These are phyloP conservation scores for Pezicula carpinea DNA, from an alignment of 2,329 filamentous ascomycete species.

Conservation along the genomic window DNA sequence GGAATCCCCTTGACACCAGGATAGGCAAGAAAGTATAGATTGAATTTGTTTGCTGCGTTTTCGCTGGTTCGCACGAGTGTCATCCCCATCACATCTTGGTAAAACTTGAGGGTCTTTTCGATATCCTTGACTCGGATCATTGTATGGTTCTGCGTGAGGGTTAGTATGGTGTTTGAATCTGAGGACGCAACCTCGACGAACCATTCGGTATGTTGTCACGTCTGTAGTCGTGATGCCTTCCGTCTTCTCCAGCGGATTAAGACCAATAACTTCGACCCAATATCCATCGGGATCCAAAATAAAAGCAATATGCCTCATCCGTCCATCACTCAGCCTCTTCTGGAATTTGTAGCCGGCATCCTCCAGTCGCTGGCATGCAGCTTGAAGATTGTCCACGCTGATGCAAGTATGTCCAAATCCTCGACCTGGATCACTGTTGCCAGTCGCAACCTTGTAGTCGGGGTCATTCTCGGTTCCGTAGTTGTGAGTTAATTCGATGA, in stretches of 20 bases:
- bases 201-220: conserved; percentile 67
- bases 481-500: conserved; percentile 80
- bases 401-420: conserved; percentile 76
- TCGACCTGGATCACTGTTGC: conserved; percentile 80
- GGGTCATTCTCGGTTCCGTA: conserved; percentile 87
- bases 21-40: conserved; percentile 90
- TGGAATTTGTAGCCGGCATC: conserved; percentile 90
- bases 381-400: conserved; percentile 78
- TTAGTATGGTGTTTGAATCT: conserved; percentile 3
- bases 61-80: conserved; percentile 69
- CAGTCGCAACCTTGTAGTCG: conserved; percentile 76
- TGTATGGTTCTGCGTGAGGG: conserved; percentile 65
- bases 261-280: conserved; percentile 77
- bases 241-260: conserved; percentile 66
- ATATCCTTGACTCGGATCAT: conserved; percentile 92
- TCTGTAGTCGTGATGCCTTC: conserved; percentile 71
- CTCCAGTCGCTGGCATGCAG: conserved; percentile 83
- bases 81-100: conserved; percentile 89
- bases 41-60: conserved; percentile 69
- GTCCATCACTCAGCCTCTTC: conserved; percentile 87
- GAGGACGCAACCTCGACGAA: conserved; percentile 20
- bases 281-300: conserved; percentile 83
- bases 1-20: conserved; percentile 49
- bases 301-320: conserved; percentile 86
- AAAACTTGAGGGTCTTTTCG: conserved; percentile 71